Evolutionary conservation across 208 protist genomes (phyloP).

Genomic region (Balamuthia mandrillaris): DNA sequence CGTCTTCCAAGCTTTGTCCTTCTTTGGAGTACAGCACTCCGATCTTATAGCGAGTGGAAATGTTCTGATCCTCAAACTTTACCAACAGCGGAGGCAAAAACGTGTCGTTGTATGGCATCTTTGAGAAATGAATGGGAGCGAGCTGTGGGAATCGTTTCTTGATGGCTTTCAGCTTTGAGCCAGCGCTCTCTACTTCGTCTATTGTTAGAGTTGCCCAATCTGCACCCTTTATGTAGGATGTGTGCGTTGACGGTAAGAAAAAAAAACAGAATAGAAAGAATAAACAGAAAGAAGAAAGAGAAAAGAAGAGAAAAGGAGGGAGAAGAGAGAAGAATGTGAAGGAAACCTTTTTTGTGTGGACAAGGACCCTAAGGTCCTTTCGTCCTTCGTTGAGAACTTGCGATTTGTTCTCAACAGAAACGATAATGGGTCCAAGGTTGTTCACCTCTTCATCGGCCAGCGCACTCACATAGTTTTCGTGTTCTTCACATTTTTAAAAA

Average conservation of each 20-base stretch:
- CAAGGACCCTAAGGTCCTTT: conserved; percentile 8
- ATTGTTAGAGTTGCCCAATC: too few species aligned
- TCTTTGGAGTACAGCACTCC: conserved; percentile 64
- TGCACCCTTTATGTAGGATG: too few species aligned
- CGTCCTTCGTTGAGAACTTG: background rate
- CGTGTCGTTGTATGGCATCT: background rate
- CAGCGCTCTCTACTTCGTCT: too few species aligned
- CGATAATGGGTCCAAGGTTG: conserved; percentile 1
- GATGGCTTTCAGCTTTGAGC: too few species aligned
- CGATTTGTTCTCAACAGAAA: conserved; percentile 1
- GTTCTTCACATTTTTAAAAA: background rate
- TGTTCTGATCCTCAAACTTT: conserved; percentile 37
- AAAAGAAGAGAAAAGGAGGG: background rate
- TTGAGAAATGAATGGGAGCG: background rate
- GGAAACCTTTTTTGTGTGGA: background rate
- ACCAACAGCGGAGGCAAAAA: background rate
- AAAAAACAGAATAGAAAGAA: too few species aligned
- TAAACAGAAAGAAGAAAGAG: too few species aligned
- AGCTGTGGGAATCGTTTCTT: too few species aligned
- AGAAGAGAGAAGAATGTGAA: background rate
- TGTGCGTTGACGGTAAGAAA: too few species aligned
- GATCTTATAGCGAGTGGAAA: conserved; percentile 53
- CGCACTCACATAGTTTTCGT: conserved; percentile 9
- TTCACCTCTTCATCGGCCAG: conserved; percentile 27
- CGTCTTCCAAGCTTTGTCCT: conserved; percentile 48